phyloP scores from a whole-genome alignment of 805 yeast species.

The Kodamaea neixiangensis region DNA sequence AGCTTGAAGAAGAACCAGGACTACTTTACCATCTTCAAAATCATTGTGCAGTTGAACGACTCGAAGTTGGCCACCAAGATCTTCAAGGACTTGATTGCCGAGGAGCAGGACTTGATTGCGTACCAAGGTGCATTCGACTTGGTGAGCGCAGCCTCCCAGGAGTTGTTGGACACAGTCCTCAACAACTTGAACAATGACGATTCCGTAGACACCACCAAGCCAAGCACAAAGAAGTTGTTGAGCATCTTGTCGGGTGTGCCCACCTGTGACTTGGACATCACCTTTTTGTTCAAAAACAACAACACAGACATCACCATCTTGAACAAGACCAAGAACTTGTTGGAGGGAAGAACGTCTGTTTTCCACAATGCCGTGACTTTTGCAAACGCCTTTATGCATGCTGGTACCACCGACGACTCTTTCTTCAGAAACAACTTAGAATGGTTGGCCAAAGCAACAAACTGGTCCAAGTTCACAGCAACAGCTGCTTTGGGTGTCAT shows the following conservation, averaged over 20 bases:
- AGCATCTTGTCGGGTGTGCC: slow-evolving; percentile 87
- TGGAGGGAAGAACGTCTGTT: slow-evolving; percentile 91
- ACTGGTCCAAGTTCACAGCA: slow-evolving; percentile 97
- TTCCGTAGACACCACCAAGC: slow-evolving; percentile 24
- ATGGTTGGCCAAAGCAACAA: slow-evolving; percentile 96
- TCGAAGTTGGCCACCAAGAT: slow-evolving; percentile 65
- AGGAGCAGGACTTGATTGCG: slow-evolving; percentile 58
- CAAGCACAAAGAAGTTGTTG: slow-evolving; percentile 47
- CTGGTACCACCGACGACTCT: slow-evolving; percentile 94
- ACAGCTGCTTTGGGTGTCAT: slow-evolving; percentile 98
- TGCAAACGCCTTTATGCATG: slow-evolving; percentile 91
- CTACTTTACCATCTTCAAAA: slow-evolving; percentile 79
- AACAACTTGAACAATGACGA: slow-evolving; percentile 37
- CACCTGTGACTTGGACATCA: slow-evolving; percentile 87
- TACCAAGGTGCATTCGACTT: slow-evolving; percentile 95
- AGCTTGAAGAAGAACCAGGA: slow-evolving; percentile 61
- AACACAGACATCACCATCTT: slow-evolving; percentile 82
- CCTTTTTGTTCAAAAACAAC: slow-evolving; percentile 83
- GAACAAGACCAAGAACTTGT: slow-evolving; percentile 73
- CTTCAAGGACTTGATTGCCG: slow-evolving; percentile 61
- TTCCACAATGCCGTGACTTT: slow-evolving; percentile 96
- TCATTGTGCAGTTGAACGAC: slow-evolving; percentile 87
- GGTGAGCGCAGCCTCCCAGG: slow-evolving; percentile 89
- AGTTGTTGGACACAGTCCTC: slow-evolving; percentile 63
- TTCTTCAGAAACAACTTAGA: slow-evolving; percentile 84